Percentiles rank a stretch among this genome's conserved stretches.
Conservation (phyloP, 495 filamentous ascomycete genomes). For the Tetracladium setigerum region DNA sequence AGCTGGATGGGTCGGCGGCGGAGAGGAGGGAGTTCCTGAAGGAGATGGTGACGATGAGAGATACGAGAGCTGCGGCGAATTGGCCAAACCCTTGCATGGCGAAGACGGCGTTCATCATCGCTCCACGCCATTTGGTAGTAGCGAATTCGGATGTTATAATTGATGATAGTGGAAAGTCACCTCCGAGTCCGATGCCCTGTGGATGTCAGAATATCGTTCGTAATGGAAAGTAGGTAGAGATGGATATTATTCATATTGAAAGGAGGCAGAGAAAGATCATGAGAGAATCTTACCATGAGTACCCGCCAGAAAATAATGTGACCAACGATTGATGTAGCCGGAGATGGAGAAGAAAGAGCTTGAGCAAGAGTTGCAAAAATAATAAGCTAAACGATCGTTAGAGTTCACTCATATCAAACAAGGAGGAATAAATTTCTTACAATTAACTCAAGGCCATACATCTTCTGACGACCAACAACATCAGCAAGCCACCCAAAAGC, state of each 20-base stretch:
- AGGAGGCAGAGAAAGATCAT: constrained; percentile 18
- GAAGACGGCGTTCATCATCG: constrained; percentile 82
- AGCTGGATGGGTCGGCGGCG: constrained; percentile 41
- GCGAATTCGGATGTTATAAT: constrained; percentile 81
- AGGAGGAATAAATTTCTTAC: too few species aligned
- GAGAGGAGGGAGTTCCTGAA: constrained; percentile 61
- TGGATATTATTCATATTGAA: not conserved
- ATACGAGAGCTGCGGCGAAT: constrained; percentile 60
- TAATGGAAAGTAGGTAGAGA: too few species aligned
- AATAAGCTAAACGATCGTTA: too few species aligned
- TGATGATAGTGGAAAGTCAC: constrained; percentile 78
- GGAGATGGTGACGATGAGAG: constrained; percentile 61
- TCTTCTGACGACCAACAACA: constrained; percentile 60
- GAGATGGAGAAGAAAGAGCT: constrained; percentile 59
- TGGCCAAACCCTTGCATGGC: constrained; percentile 80
- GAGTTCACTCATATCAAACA: too few species aligned
- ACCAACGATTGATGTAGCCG: constrained; percentile 62
- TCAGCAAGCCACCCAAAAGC: constrained; percentile 78
- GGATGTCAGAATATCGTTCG: too few species aligned
- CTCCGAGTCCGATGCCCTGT: constrained; percentile 67
- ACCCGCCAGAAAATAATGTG: constrained; percentile 86
- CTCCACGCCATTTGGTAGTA: constrained; percentile 67
- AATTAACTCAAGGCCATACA: constrained; percentile 86
- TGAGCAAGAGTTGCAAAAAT: constrained; percentile 80
- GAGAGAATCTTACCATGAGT: constrained; percentile 61